Evolutionary conservation across 2,329 filamentous ascomycete species (phyloP), one percentile per base, ranked within the genome.

Genomic region (Colletotrichum nymphaeae): DNA sequence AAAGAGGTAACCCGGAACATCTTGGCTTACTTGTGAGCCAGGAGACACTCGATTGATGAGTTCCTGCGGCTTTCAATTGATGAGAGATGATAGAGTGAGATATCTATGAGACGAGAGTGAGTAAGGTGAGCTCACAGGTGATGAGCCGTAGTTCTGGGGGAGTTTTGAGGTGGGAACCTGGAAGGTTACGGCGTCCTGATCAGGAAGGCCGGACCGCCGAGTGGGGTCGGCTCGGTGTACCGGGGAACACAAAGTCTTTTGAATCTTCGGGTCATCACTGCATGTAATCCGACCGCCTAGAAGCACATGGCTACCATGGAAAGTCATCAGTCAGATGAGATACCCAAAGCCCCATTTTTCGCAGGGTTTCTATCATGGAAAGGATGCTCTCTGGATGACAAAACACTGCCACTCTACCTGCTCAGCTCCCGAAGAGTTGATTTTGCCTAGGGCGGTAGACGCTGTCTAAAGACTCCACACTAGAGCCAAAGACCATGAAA

Each of bases 1-100:
- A 70, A 19, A 6, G 66, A 42, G 4, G 46, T 55, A 4, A 70
- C 8, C 28, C 66, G 59, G 14, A 57, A 32, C 70, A 73, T 73
- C 14, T 46, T 49, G 14, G 32, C 2, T 35, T 56, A 5, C 22
- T 11, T 19, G 5, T 16, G 6, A n/a, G 7, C 22, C 8, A 3
- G 12, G 19, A 19, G 3, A 26, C 14, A 19, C 24, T 46, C 52
- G 2, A 46, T 28, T 22, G n/a, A 64, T 30, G 6, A 30, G 12
- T 5, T 11, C 1, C 5, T 12, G 11, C n/a, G 19, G 6, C 4
- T 11, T 11, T 28, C 30, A 24, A 55, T n/a, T 26, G 52, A 65
- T 11, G 7, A 57, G 24, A 22, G n/a, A 49, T 14, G 16, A 32
- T 16, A 4, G 2, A 37, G 9, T 8, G n/a, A 19, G 16, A 3